These are phyloP conservation scores for Fusarium circinatum DNA, from an alignment of 2,329 filamentous ascomycete genomes.

Conservation along the genomic window DNA sequence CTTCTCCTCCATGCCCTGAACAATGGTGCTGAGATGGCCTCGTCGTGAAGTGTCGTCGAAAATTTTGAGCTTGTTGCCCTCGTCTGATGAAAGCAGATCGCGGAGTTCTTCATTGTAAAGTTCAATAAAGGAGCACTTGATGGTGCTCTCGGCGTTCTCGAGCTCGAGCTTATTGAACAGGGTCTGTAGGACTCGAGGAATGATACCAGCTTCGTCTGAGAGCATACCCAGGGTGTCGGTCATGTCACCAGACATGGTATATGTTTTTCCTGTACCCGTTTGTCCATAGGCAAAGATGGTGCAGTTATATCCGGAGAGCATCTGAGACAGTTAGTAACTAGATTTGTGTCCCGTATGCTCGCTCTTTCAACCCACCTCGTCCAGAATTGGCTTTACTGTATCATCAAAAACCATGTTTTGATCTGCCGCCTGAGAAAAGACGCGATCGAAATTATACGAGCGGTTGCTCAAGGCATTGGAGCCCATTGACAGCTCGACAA, in stretches of 20 bases:
- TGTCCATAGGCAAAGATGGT: conserved; percentile 99
- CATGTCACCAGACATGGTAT: conserved; percentile 99
- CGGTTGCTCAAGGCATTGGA: conserved; percentile 94
- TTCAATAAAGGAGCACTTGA: conserved; percentile 99
- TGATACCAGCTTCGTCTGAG: conserved; percentile 93
- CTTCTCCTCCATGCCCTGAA: conserved; percentile 97
- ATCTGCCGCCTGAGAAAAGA: conserved; percentile 94
- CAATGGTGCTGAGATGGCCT: conserved; percentile 84
- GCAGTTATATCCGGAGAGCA: conserved; percentile 94
- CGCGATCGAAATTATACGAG: conserved; percentile 95
- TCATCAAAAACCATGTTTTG: conserved; percentile 96
- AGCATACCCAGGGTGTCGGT: conserved; percentile 84
- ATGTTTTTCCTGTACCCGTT: conserved; percentile 97
- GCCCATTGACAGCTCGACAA: conserved; percentile 89
- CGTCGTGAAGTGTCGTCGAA: conserved; percentile 90
- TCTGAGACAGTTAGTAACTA: conserved; percentile 62
- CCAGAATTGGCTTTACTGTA: conserved; percentile 90
- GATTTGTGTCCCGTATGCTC: neutral
- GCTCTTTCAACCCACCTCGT: conserved; percentile 72
- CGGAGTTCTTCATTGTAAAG: conserved; percentile 97
- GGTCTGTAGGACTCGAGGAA: conserved; percentile 87
- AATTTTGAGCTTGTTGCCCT: conserved; percentile 89
- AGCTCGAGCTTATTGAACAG: conserved; percentile 86
- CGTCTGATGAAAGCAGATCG: conserved; percentile 85
- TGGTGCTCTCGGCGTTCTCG: conserved; percentile 83